Percentiles rank a stretch among this genome's conserved stretches.
phyloP scores from a whole-genome alignment of 108 stramenopile genomes.

The Fragilariopsis cylindrus region DNA sequence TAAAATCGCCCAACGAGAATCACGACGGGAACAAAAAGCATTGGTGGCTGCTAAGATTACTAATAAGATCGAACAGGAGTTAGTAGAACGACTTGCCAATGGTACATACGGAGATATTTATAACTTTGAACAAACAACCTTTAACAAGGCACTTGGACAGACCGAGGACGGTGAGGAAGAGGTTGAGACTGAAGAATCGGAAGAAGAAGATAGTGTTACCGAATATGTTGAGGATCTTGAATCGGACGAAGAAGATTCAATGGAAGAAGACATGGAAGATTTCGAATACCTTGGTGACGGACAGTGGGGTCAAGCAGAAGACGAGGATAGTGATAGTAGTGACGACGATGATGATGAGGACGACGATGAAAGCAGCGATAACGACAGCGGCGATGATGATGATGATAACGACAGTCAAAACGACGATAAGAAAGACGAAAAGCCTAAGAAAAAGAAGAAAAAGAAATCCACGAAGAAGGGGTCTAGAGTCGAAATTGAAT shows the following conservation, averaged over 20 bases:
- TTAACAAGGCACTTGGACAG: conserved; percentile 81
- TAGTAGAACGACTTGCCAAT: conserved; percentile 91
- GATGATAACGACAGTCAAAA: conserved; percentile 26
- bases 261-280: conserved; percentile 80
- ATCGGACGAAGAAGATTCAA: conserved; percentile 67
- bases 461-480: conserved; percentile 46
- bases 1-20: conserved; percentile 92
- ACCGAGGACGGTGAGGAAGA: conserved; percentile 56
- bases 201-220: conserved; percentile 57
- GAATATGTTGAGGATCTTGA: conserved; percentile 89
- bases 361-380: conserved; percentile 33
- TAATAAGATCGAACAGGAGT: conserved; percentile 90
- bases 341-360: conserved; percentile 46
- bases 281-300: conserved; percentile 71
- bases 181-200: conserved; percentile 59
- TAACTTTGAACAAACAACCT: conserved; percentile 92
- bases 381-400: conserved; percentile 28
- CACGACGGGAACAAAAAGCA: conserved; percentile 91
- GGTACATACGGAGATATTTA: conserved; percentile 98
- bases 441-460: conserved; percentile 29
- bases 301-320: conserved; percentile 46
- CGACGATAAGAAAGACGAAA: conserved; percentile 34
- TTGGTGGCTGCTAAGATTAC: conserved; percentile 92
- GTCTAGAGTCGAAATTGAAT: conserved; percentile 80
- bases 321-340: conserved; percentile 41